phyloP scores from a whole-genome alignment of 306 rosid genomes.

The Trichosanthes truncata region DNA sequence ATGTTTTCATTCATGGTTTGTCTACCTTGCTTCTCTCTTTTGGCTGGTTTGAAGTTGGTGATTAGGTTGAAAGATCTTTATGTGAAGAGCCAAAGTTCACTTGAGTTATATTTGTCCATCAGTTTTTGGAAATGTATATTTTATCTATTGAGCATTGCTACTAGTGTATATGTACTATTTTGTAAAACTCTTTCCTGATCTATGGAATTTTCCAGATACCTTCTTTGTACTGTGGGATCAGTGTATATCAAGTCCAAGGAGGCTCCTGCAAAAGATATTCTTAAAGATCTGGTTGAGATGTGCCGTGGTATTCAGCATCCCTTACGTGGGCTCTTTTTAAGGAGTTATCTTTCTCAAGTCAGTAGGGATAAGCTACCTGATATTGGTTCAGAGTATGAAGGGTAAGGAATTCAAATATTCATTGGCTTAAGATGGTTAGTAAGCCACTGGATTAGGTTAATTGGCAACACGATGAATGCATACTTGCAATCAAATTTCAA shows the following conservation, averaged over 20 bases:
- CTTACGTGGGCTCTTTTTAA: slow-evolving; percentile 46
- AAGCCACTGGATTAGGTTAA: background rate
- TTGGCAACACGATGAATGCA: background rate
- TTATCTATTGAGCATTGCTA: background rate
- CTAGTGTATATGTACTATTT: background rate
- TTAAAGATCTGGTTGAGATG: slow-evolving; percentile 59
- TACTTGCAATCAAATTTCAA: background rate
- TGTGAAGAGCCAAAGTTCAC: background rate
- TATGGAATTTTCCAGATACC: slow-evolving; percentile 24
- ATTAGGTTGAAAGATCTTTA: background rate
- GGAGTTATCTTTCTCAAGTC: slow-evolving; percentile 61
- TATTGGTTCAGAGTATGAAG: slow-evolving; percentile 55
- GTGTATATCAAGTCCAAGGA: slow-evolving; percentile 55
- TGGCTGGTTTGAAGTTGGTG: background rate
- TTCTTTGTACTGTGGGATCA: slow-evolving; percentile 53
- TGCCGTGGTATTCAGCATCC: slow-evolving; percentile 56
- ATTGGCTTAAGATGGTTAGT: background rate
- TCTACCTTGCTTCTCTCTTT: background rate
- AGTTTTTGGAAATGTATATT: background rate
- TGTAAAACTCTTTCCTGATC: background rate
- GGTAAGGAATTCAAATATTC: slow-evolving; percentile 26
- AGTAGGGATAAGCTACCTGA: slow-evolving; percentile 56
- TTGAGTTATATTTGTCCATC: background rate
- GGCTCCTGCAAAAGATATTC: slow-evolving; percentile 53
- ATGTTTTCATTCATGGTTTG: background rate